Evolutionary conservation across 2,329 filamentous ascomycete species (phyloP).

Genomic region (Fusarium sp.): DNA sequence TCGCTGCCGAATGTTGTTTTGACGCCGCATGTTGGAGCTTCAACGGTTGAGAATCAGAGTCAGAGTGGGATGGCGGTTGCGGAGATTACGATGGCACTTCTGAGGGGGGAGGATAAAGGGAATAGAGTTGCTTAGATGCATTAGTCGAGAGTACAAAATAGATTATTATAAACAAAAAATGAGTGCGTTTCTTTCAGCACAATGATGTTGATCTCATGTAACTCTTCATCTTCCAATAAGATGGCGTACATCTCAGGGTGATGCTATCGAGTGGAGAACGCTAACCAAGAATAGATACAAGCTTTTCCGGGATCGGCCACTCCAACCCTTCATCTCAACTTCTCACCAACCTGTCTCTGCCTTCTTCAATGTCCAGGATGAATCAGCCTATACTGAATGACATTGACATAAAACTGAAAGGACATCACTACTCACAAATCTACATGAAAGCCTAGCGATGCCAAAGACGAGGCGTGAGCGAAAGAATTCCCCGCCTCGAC

Average conservation of each 20-base stretch:
- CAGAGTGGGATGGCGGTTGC: background rate
- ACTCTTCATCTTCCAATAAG: background rate
- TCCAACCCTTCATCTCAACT: background rate
- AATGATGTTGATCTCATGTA: background rate
- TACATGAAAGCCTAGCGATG: background rate
- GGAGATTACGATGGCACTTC: background rate
- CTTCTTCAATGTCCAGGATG: too few relatives aligned
- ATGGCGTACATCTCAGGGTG: accelerated
- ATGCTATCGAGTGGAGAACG: background rate
- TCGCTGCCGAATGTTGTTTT: background rate
- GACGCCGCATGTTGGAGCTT: background rate
- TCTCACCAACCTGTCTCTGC: background rate
- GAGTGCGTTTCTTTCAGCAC: background rate
- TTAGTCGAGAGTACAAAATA: accelerated
- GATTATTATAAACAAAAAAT: too few relatives aligned
- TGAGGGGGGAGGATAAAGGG: background rate
- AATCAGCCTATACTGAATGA: too few relatives aligned
- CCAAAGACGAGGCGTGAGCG: background rate
- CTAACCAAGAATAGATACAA: background rate
- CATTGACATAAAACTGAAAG: too few relatives aligned
- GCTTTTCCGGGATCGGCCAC: background rate
- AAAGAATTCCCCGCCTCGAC: background rate
- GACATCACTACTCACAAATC: too few relatives aligned
- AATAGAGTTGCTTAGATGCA: background rate
- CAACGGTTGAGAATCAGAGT: background rate